Evolutionary conservation across 2,329 filamentous ascomycete genomes (phyloP), one percentile per base, ranked within the genome.

Genomic region (Dryadomyces quercivorus): DNA sequence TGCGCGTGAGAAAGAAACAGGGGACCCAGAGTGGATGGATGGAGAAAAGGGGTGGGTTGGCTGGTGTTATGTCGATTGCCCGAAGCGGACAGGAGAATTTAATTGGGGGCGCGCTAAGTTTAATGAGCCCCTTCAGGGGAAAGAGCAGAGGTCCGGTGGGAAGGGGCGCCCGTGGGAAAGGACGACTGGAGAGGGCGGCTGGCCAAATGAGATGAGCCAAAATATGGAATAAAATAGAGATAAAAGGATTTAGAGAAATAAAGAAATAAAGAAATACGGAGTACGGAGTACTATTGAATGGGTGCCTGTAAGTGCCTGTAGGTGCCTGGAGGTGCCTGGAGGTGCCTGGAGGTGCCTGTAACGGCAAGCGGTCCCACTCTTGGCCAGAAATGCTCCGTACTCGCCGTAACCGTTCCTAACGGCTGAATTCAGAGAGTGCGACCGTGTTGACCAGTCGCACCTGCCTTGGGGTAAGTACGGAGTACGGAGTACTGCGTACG

Each of bases 51-150:
- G 62, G 61, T 56, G 58, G 56, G 62, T 60, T 59, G 60, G 42
- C 42, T 52, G 55, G 58, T 52, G 26, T 55, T 42, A 49, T 66
- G 66, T 61, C 67, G 65, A 70, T 69, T 70, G 63, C 66, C 63
- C 61, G 63, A 67, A 66, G 62, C 60, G 62, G 66, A 61, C 58
- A 60, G 59, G 63, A 61, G 63, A 56, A 58, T 65, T 60, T 63
- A 64, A 66, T 62, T 65, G 59, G 66, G 36, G 66, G 60, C 63
- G 65, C 69, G 68, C 68, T 70, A 71, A 67, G 65, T 70, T 69
- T 67, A 67, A 69, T 69, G 67, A 71, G 65, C 57, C 59, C 58
- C 61, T 59, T 58, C 59, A 60, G 59, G 59, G 59, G 59, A 60
- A 59, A 34, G 43, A 10, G 43, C 51, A 51, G 15, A n/a, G 38